A percentile compares a stretch with the other conserved stretches of the same genome.
Evolutionary conservation across 371 early-diverging fungal species (phyloP).

Genomic region (Rhizopus stolonifer): DNA sequence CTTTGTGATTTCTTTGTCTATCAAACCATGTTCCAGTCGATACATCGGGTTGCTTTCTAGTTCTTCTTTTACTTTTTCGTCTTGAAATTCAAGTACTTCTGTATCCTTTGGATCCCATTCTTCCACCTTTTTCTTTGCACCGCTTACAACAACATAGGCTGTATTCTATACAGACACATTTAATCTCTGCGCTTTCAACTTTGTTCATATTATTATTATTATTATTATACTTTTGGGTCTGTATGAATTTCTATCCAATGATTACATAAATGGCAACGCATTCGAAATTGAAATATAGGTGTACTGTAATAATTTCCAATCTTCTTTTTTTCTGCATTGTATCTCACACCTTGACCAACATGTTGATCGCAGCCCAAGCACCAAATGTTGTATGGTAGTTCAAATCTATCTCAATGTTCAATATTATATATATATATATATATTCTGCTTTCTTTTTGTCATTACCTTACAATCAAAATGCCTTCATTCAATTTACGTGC

Average conservation of each 20-base stretch:
- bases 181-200: too few species aligned
- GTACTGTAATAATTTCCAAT: conserved; percentile 88
- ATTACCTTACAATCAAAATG: conserved; percentile 80
- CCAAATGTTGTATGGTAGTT: conserved; percentile 91
- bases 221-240: conserved; percentile 83
- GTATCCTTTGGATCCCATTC: conserved; percentile 73
- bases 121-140: conserved; percentile 78
- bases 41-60: conserved; percentile 66
- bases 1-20: conserved; percentile 56
- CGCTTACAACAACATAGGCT: conserved; percentile 73
- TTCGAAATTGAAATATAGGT: conserved; percentile 86
- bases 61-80: conserved; percentile 57
- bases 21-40: conserved; percentile 64
- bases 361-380: conserved; percentile 84
- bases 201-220: neutral
- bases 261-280: conserved; percentile 89
- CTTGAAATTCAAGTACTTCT: conserved; percentile 64
- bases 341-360: conserved; percentile 87
- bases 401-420: conserved; percentile 68
- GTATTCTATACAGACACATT: conserved; percentile 58
- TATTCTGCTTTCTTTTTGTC: neutral
- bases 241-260: conserved; percentile 92
- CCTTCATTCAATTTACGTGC: conserved; percentile 91
- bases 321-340: conserved; percentile 94
- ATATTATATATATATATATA: too few species aligned